Evolutionary conservation across 1,284 basidiomycete species (phyloP), one percentile per base, ranked within the genome.

Genomic region (Lentinus polychrous): DNA sequence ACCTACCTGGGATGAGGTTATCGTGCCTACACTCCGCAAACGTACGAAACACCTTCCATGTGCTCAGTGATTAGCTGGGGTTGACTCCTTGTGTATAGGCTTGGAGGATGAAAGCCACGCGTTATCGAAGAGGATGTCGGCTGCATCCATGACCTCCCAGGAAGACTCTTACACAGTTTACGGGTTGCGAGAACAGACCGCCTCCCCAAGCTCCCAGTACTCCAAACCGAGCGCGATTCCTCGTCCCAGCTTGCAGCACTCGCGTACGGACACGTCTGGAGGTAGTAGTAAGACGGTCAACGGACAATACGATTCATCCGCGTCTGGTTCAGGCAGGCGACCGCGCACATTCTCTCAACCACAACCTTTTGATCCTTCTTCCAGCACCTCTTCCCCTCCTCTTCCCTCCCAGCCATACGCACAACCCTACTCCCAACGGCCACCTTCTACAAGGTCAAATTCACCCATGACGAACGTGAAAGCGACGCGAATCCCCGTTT

Each of bases 41-140:
- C 78, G 83, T 85, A 65, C 58, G 72, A 67, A 8, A 15, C 35
- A 36, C 37, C 38, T 27, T 34, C 23, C 38, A 45, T 35, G 31
- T 18, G 15, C 23, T 39, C 43, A 52, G 46, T 49, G 45, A 34
- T 49, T 47, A 33, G 42, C 27, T 38, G 46, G 39, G 45, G 36
- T 45, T 38, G 18, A 42, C 49, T 27, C 46, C 40, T 43, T 27
- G 37, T 46, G 32, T 4, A 20, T 57, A 89, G 86, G 86, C 49
- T 75, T 89, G 15, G 79, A 89, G 65, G 75, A 69, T 54, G 86
- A 89, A 68, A 86, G 84, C 58, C 74, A 78, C 37, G 78, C 78
- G 15, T 71, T 89, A 51, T 72, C 86, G 32, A 81, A 78, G 55
- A 80, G 86, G 51, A 79, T 89, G 62, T 88, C 86, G 46, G 76